phyloP scores from a whole-genome alignment of 495 filamentous ascomycete genomes.

The Neurospora sp. region DNA sequence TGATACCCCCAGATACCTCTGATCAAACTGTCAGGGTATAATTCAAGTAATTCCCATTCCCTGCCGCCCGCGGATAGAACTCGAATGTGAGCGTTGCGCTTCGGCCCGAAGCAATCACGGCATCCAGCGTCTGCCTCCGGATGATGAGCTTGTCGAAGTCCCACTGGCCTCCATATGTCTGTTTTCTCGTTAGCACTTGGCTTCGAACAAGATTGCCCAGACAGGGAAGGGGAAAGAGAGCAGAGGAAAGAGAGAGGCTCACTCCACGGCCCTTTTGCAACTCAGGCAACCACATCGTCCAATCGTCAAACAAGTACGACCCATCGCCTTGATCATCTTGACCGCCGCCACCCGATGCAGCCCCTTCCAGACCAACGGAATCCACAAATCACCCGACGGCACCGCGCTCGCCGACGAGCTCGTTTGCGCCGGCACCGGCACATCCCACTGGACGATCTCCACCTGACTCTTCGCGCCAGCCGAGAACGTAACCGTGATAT shows the following conservation, averaged over 20 bases:
- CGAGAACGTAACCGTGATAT: constrained; percentile 43
- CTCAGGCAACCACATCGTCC: constrained; percentile 45
- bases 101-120: constrained; percentile 36
- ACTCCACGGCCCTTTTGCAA: constrained; percentile 37
- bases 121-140: constrained; percentile 30
- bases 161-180: constrained; percentile 41
- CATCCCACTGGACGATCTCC: constrained; percentile 41
- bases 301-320: constrained; percentile 43
- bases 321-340: constrained; percentile 41
- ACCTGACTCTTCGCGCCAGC: constrained; percentile 36
- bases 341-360: constrained; percentile 39
- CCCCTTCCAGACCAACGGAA: constrained; percentile 45
- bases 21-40: constrained; percentile 37
- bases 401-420: constrained; percentile 30
- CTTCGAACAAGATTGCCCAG: neutral
- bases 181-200: neutral
- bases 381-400: constrained; percentile 33
- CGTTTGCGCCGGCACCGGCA: constrained; percentile 31
- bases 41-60: constrained; percentile 30
- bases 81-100: constrained; percentile 42
- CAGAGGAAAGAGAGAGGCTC: neutral
- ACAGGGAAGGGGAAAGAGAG: no score
- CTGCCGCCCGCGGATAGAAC: constrained; percentile 36
- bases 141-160: constrained; percentile 34
- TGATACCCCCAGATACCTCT: neutral